Conservation (phyloP, 2,329 filamentous ascomycete genomes). For the Alternaria consortialis region DNA sequence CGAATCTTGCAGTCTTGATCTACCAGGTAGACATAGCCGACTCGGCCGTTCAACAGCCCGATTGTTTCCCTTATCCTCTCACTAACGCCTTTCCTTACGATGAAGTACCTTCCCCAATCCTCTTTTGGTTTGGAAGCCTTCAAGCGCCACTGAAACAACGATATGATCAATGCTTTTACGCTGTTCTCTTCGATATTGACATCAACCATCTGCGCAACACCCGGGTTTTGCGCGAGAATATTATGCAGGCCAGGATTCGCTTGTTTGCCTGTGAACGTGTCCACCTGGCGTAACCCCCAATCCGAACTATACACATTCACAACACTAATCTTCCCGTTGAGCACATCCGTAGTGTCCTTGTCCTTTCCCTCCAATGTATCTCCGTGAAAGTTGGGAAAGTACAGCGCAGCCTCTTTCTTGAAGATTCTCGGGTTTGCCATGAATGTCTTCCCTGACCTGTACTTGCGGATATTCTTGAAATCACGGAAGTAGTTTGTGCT, state of each 20-base stretch:
- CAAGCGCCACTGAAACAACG: constrained; percentile 62
- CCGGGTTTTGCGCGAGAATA: constrained; percentile 63
- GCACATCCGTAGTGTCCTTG: constrained; percentile 75
- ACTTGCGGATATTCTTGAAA: constrained; percentile 81
- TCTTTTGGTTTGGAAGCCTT: constrained; percentile 58
- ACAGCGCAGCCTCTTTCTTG: constrained; percentile 81
- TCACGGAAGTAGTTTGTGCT: constrained; percentile 94
- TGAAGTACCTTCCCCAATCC: constrained; percentile 67
- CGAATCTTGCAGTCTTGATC: constrained; percentile 88
- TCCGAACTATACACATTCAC: constrained; percentile 82
- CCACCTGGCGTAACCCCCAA: constrained; percentile 86
- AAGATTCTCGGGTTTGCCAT: constrained; percentile 85
- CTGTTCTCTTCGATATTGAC: constrained; percentile 88
- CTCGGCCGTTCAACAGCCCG: constrained; percentile 83
- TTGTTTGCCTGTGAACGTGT: constrained; percentile 70
- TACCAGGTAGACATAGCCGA: constrained; percentile 92
- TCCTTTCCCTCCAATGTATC: constrained; percentile 68
- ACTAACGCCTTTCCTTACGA: constrained; percentile 65
- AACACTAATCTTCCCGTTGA: constrained; percentile 78
- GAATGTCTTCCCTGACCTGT: constrained; percentile 90
- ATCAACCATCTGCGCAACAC: constrained; percentile 76
- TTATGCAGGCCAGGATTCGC: constrained; percentile 75
- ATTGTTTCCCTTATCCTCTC: constrained; percentile 67
- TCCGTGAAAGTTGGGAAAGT: constrained; percentile 91
- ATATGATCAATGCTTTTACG: constrained; percentile 67